Evolutionary conservation across 805 yeast species (phyloP), one percentile per base, ranked within the genome.

Genomic region (Candida awuae): DNA sequence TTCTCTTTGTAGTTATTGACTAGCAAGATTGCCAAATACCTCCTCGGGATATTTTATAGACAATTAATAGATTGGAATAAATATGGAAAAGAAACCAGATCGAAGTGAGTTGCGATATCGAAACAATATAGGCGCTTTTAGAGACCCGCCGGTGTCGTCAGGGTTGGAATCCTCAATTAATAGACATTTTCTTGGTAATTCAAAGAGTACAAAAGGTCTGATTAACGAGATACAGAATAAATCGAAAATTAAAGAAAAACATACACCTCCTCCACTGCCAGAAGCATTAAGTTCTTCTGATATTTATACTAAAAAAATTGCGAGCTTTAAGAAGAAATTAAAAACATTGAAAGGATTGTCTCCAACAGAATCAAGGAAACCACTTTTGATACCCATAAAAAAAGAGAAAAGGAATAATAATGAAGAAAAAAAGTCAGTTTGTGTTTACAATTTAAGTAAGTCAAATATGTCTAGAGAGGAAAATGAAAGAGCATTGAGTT

Each of bases 101-200:
- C n/a, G n/a, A n/a, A n/a, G n/a, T n/a, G n/a, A n/a, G n/a, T n/a
- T n/a, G n/a, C n/a, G n/a, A 34, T 54, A 56, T 32, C 57, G 56
- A 32, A 55, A 50, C 34, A 59, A 59, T 23, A 53, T 59, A 51
- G 58, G 59, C 33, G n/a, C 35, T 1, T 41, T 37, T 14, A 25
- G 37, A 15, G 41, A 41, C 22, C 26, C 38, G 9, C 38, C 34
- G 6, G 33, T 32, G 27, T 14, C 34, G 3, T 31, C 29, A 7
- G 29, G 32, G 5, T 15, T 37, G 4, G 43, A 41, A 22, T 40
- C 43, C 6, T 28, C 33, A 5, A n/a, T 41, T 2, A 37, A 36
- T 14, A 36, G 20, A 18, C 43, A 41, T 17, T 41, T 18, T n/a
- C 5, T 41, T 2, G 43, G 43, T 10, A 19, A 28, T 7, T 29